A percentile compares a stretch with the other conserved stretches of the same genome.
Conservation (phyloP, 345 rosid species). For the Citrus sp. region DNA sequence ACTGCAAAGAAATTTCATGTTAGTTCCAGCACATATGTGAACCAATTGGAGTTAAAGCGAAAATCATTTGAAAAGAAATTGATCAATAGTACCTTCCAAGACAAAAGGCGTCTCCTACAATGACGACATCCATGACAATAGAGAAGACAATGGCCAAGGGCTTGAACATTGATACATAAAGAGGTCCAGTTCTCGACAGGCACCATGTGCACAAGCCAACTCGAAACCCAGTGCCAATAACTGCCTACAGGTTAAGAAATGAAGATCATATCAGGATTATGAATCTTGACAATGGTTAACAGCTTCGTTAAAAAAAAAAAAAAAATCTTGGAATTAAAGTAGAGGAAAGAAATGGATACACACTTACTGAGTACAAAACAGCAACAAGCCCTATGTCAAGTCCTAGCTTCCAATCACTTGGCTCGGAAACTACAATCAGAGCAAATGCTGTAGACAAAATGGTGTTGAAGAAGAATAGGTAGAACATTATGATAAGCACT, state of each 20-base stretch:
- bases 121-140: conserved; percentile 11
- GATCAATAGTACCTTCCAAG: conserved; percentile 28
- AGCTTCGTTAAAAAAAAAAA: no score
- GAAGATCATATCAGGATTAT: not conserved
- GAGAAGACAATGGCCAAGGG: conserved; percentile 28
- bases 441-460: conserved; percentile 23
- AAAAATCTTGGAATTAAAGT: not conserved
- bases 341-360: not conserved
- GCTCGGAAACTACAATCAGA: conserved; percentile 26
- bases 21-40: not conserved
- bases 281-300: no score
- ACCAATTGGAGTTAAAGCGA: no score
- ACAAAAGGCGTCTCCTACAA: conserved; percentile 19
- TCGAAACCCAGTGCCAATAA: conserved; percentile 11
- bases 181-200: conserved; percentile 24
- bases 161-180: conserved; percentile 32
- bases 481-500: conserved; percentile 25
- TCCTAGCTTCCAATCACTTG: conserved; percentile 38
- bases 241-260: conserved; percentile 9
- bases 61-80: not conserved
- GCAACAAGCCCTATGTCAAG: conserved; percentile 26
- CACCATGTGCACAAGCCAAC: conserved; percentile 20
- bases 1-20: conserved; percentile 6
- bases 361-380: conserved; percentile 25
- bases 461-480: conserved; percentile 21